These are phyloP conservation scores for Colletotrichum tanaceti DNA, from an alignment of 2,329 filamentous ascomycete genomes.

Conservation along the genomic window DNA sequence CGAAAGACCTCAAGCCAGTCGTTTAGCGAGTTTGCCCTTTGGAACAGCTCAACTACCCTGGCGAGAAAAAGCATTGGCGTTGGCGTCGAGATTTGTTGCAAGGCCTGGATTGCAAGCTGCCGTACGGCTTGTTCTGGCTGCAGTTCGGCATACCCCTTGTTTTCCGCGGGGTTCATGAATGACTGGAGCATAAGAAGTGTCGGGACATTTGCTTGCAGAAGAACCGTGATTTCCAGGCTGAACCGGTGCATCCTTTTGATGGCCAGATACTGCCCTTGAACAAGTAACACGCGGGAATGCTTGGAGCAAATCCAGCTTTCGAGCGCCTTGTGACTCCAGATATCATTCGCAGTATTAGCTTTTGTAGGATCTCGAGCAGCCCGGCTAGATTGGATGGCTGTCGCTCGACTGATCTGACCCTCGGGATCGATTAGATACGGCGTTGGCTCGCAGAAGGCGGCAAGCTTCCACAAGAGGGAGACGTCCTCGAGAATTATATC, in stretches of 20 bases:
- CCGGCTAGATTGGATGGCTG: neutral
- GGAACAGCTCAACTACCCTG: no score
- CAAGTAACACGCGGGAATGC: neutral
- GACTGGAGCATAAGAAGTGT: neutral
- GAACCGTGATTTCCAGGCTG: neutral
- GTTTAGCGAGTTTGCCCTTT: neutral
- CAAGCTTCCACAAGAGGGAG: neutral
- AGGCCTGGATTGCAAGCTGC: neutral
- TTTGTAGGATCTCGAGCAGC: neutral
- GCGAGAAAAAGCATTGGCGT: neutral
- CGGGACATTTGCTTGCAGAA: neutral
- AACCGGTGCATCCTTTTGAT: neutral
- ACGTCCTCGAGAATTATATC: neutral
- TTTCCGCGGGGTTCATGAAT: neutral
- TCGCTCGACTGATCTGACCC: neutral
- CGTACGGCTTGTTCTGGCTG: neutral
- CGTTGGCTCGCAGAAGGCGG: neutral
- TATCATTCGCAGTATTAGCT: neutral
- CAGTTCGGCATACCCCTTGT: neutral
- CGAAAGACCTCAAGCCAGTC: no score
- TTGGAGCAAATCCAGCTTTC: neutral
- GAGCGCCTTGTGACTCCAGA: neutral
- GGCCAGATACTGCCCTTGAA: neutral
- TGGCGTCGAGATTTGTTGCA: neutral
- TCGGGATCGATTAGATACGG: neutral